These are phyloP conservation scores for Monascus ruber DNA, from an alignment of 2,329 filamentous ascomycete species.

Conservation along the genomic window DNA sequence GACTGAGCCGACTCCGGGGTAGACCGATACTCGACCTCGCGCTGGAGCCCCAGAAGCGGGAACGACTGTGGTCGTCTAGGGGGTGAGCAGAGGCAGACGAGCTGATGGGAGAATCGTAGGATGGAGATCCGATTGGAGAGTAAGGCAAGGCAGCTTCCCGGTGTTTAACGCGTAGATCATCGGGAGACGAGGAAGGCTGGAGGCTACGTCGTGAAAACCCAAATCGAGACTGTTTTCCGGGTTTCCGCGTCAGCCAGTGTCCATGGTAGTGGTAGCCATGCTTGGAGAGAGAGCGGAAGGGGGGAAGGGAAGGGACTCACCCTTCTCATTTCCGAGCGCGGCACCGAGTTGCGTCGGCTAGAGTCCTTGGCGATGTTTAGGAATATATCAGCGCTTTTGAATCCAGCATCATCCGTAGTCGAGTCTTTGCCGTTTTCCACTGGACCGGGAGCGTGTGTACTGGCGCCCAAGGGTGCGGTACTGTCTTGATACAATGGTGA, in stretches of 20 bases:
- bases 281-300: conserved; percentile 1
- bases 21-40: conserved; percentile 26
- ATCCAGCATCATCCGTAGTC: conserved; percentile 25
- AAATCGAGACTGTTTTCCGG: conserved; percentile 21
- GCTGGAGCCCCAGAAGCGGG: conserved; percentile 22
- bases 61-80: conserved; percentile 25
- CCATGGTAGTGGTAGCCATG: too few species aligned
- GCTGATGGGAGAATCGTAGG: conserved; percentile 15
- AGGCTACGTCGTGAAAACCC: conserved; percentile 24
- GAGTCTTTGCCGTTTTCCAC: conserved; percentile 22
- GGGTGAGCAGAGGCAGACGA: conserved; percentile 26
- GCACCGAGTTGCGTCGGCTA: conserved; percentile 24
- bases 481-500: conserved; percentile 2
- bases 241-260: too few species aligned
- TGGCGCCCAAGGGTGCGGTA: too few species aligned
- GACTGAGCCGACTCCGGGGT: conserved; percentile 25
- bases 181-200: conserved; percentile 23
- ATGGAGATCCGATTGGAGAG: conserved; percentile 21
- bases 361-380: conserved; percentile 36
- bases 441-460: neutral
- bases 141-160: conserved; percentile 22
- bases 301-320: conserved; percentile 16
- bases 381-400: conserved; percentile 35
- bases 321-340: conserved; percentile 27
- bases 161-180: conserved; percentile 21